These are phyloP conservation scores for Blepharisma stoltei DNA, from an alignment of 73 alveolate genomes.

Conservation along the genomic window DNA sequence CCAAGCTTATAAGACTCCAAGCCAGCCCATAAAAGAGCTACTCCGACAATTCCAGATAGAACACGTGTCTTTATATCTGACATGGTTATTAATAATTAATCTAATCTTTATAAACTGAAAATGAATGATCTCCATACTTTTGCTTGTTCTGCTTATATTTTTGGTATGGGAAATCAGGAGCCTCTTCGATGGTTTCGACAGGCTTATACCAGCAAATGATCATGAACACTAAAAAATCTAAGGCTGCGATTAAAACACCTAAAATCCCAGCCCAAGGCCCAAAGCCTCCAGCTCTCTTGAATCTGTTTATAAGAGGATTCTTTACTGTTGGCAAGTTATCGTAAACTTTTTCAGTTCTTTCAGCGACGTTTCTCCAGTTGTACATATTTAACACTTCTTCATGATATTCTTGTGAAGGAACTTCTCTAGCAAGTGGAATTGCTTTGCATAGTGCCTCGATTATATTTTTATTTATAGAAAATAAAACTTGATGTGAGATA, in stretches of 20 bases:
- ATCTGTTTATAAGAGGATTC: constrained; percentile 64
- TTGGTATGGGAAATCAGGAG: constrained; percentile 23
- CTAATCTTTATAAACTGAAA: constrained; percentile 6
- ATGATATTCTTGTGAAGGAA: constrained; percentile 53
- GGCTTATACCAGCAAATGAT: constrained; percentile 24
- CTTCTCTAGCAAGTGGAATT: constrained; percentile 41
- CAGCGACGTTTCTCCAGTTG: constrained; percentile 95
- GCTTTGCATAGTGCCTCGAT: constrained; percentile 41
- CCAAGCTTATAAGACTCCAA: neutral
- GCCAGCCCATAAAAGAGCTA: neutral
- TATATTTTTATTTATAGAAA: too few relatives aligned
- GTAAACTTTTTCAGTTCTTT: constrained; percentile 91
- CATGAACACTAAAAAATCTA: constrained; percentile 1
- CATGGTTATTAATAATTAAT: neutral
- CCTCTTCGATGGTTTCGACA: neutral
- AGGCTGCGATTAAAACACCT: constrained; percentile 19
- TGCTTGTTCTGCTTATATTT: constrained; percentile 20
- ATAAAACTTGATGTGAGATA: constrained; percentile 4
- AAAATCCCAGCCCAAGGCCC: constrained; percentile 61
- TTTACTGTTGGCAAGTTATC: constrained; percentile 61
- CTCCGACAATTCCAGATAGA: neutral
- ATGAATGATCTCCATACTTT: constrained; percentile 14
- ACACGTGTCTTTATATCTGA: constrained; percentile 24
- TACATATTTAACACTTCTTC: constrained; percentile 76
- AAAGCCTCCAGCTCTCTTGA: constrained; percentile 64